Base-by-base conservation (phyloP, 805 yeast genomes). In the Candida sanyiensis region DNA sequence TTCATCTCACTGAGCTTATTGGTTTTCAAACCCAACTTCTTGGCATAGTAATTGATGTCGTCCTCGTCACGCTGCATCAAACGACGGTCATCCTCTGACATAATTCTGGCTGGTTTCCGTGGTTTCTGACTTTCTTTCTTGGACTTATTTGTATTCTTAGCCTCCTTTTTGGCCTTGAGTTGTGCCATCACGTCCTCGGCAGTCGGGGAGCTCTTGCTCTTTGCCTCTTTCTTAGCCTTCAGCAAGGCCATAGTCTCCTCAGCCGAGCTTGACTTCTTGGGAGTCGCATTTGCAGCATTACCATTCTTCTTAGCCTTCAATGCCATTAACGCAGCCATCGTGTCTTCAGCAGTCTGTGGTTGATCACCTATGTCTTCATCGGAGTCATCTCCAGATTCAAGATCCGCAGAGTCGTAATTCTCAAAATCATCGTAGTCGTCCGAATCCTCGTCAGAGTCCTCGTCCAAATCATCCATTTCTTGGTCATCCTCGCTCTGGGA, bases 11-110 rank as follows among this genome's bases (percentile, higher is more conserved):
- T 61, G 33, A 81, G 64, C 12, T 66, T 67, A 39, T 69, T 70
- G 0, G 77, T 74, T 46, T 77, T 77, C 49, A 84, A 57, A 1
- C 94, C 94, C 8, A 89, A 66, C 51, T 83, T 80, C 46, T 81
- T 82, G 4, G 96, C 89, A 57, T 87, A 89, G 54, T 81, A 86
- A 30, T 72, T 76, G 62, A 84, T 79, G 38, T 89, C 95, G 40
- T 75, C 80, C 43, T 85, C 94, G 48, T 84, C 94, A 45, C 72
- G 69, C 34, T 64, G 62, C 48, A 73, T 53, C 24, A 70, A 60
- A 6, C 72, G 74, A 26, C 66, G 65, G 26, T 77, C 79, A 4
- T 68, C 67, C 2, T 73, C 64, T 67, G 59, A 47, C 51, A 46
- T 35, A 25, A 13, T 13, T 17, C 39, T 41, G n/a, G 37, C 45